Evolutionary conservation across 768 basidiomycete genomes (phyloP), one percentile per base, ranked within the genome.

Genomic region (Clitopilus hobsonii): DNA sequence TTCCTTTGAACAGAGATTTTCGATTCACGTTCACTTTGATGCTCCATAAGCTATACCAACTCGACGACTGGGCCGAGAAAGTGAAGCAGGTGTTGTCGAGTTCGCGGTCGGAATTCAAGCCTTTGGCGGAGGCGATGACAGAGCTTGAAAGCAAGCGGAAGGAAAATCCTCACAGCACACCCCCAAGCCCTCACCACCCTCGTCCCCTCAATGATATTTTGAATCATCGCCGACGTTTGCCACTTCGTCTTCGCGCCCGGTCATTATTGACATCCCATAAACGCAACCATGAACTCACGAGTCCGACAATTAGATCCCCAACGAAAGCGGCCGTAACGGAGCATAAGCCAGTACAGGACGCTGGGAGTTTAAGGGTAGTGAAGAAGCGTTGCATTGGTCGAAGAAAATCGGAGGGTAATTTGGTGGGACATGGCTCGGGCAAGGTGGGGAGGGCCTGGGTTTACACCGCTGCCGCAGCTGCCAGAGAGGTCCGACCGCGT

Each of bases 21-120:
- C 74, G 74, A 16, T 87, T 87, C 69, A 85, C 81, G 28, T 87
- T 86, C 74, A 81, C 79, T 61, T 72, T 82, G 61, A 86, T 85
- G 83, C 65, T 86, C 54, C 82, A 87, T 70, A 81, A 83, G 64
- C 71, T 86, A 10, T 87, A 87, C 66, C 73, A 78, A 53, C 67
- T 79, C 52, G 80, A 81, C 20, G 83, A 85, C 53, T 87, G 84
- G 82, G 74, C 69, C 1, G 70, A 72, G 58, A 82, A 79, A 64
- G 78, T 85, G 52, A 79, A 77, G 63, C 74, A 74, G 22, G 74
- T 78, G 20, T 61, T 85, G 63, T 76, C 80, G 62, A 70, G 66
- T 53, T 85, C 84, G 38, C 76, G 78, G 65, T 74, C 69, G 32
- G 77, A 80, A 55, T 86, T 78, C 68, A 83, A 80, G 64, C 77